Base-by-base conservation (phyloP, 2,329 filamentous ascomycete genomes). In the Aureobasidium vineae region DNA sequence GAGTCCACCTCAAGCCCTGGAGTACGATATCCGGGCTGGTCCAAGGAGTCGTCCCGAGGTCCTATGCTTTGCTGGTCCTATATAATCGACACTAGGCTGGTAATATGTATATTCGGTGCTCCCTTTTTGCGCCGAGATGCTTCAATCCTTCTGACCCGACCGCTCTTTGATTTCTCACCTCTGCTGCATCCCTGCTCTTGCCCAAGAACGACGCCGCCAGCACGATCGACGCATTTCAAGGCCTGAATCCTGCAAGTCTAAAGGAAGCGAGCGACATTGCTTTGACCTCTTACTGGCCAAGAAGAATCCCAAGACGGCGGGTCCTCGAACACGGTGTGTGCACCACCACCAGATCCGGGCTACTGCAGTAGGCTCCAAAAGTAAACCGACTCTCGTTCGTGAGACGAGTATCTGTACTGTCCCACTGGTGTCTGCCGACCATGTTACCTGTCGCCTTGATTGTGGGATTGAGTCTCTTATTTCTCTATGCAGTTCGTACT, bases 401-500 rank as follows among this genome's bases (percentile, higher is more conserved):
- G 33, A 21, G 40, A 43, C 45, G 60, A 10, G 23, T 38, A 33
- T 38, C 23, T n/a, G 43, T 47, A 47, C 21, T 47, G 43, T 36
- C 21, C 19, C 36, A 26, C 45, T 21, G 28, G 19, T 50, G 10
- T 23, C 23, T 21, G 23, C 21, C 45, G 36, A 28, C 26, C 50
- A 65, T 65, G 61, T n/a, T 56, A 23, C 40, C 61, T 21, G 28
- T 65, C 50, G 61, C 41, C 36, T 52, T 65, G 21, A 65, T 65
- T 28, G 61, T 56, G 56, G 49, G 26, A 11, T 38, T 65, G 40
- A 40, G 61, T 50, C 50, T 65, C n/a, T 45, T 56, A 13, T 13
- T 56, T 7, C 40, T 65, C 11, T 65, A 56, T 38, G 40, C 74
- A 31, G 61, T 70, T 65, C 74, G 71, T 36, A 72, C 70, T 31